Conservation (phyloP, 2,329 filamentous ascomycete genomes). For the Scytalidium lignicola region DNA sequence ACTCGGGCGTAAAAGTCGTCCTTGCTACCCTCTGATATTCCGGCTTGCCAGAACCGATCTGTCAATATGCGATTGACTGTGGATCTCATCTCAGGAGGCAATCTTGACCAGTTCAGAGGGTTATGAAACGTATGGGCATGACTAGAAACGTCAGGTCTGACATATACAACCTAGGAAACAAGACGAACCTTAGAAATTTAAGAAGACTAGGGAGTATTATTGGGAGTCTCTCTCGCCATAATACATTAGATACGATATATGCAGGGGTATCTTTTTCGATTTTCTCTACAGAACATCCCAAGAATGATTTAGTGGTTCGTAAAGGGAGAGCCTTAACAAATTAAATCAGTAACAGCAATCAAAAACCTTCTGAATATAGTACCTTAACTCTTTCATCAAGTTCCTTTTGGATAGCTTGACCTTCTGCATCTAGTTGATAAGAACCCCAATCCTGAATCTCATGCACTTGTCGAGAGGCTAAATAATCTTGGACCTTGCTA, state of each 20-base stretch:
- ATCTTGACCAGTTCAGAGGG: conserved; percentile 71
- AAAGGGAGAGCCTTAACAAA: conserved; percentile 60
- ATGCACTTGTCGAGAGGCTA: conserved; percentile 67
- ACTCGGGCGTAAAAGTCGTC: conserved; percentile 96
- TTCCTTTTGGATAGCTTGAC: conserved; percentile 70
- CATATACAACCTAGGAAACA: conserved; percentile 13
- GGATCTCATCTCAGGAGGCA: conserved; percentile 69
- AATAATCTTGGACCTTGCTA: conserved; percentile 74
- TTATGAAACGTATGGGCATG: conserved; percentile 92
- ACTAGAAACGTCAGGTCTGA: conserved; percentile 34
- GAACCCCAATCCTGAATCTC: conserved; percentile 78
- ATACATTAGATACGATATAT: conserved; percentile 67
- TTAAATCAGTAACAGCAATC: background rate
- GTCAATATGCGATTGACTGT: conserved; percentile 81
- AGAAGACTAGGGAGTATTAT: conserved; percentile 80
- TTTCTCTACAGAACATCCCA: conserved; percentile 90
- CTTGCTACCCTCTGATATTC: conserved; percentile 90
- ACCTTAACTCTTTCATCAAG: conserved; percentile 70
- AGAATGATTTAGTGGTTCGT: conserved; percentile 80
- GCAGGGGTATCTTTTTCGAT: conserved; percentile 67
- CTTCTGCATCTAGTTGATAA: conserved; percentile 71
- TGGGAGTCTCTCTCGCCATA: conserved; percentile 85
- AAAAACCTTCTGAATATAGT: conserved; percentile 11
- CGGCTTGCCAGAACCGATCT: conserved; percentile 96
- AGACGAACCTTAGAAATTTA: conserved; percentile 65